Conservation (phyloP, 139 green algal species). For the Trebouxia sp. region DNA sequence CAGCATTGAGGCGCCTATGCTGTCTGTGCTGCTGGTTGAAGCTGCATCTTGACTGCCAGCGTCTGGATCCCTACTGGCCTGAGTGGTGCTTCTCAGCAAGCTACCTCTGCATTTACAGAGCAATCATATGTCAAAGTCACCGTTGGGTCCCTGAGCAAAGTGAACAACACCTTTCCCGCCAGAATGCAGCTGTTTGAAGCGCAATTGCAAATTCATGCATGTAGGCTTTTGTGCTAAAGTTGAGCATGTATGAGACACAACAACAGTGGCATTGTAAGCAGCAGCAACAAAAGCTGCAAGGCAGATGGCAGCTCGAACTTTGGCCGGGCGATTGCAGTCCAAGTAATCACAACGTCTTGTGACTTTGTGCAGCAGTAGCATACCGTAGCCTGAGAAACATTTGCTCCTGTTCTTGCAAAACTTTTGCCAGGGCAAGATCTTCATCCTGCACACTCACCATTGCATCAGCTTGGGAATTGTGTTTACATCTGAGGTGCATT, state of each 20-base stretch:
- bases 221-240: no score
- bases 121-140: no score
- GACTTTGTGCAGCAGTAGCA: not conserved
- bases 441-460: constrained; percentile 39
- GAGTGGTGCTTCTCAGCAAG: not conserved
- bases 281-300: not conserved
- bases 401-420: constrained; percentile 53
- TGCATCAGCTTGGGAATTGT: not conserved
- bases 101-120: not conserved
- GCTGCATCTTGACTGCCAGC: not conserved
- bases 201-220: no score
- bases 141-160: no score
- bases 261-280: not conserved
- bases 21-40: constrained; percentile 16
- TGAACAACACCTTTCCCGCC: no score
- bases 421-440: constrained; percentile 50
- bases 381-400: constrained; percentile 35
- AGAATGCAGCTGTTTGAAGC: no score
- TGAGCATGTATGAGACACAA: no score
- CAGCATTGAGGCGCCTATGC: not conserved
- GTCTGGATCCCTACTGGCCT: not conserved
- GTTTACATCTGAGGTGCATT: not conserved
- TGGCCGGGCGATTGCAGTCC: not conserved
- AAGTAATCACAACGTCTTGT: not conserved
- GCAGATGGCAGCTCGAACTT: not conserved